Percentiles rank a stretch among this genome's conserved stretches.
Evolutionary conservation across 495 filamentous ascomycete genomes (phyloP).

Genomic region (Penicillium flavigenum): DNA sequence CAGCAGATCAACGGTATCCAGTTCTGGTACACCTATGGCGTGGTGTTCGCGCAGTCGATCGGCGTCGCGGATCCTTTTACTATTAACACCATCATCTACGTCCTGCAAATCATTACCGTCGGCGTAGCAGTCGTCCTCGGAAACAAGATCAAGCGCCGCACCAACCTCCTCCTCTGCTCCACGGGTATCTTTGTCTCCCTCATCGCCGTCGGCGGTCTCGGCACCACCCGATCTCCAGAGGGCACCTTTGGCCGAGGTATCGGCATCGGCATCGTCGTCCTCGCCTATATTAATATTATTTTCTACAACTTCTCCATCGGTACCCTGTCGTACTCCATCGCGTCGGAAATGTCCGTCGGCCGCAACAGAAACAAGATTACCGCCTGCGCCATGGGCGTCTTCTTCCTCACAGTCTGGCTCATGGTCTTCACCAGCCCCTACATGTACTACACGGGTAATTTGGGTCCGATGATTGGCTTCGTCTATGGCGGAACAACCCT

Average conservation of each 20-base stretch:
- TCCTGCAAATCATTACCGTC: constrained; percentile 39
- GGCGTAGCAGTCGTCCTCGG: constrained; percentile 28
- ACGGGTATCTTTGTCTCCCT: constrained; percentile 30
- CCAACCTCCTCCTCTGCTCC: constrained; percentile 32
- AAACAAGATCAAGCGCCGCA: constrained; percentile 35
- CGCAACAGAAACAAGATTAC: constrained; percentile 41
- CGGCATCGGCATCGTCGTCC: constrained; percentile 32
- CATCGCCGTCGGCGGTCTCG: constrained; percentile 35
- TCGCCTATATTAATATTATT: constrained; percentile 35
- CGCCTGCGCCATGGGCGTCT: constrained; percentile 29
- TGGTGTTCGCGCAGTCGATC: constrained; percentile 39
- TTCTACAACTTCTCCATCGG: constrained; percentile 39
- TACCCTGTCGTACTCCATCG: constrained; percentile 34
- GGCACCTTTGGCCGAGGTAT: constrained; percentile 16
- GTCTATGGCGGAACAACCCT: constrained; percentile 35
- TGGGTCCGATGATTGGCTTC: constrained; percentile 42
- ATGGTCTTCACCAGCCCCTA: constrained; percentile 39
- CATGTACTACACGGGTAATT: constrained; percentile 35
- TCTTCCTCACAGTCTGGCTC: constrained; percentile 38
- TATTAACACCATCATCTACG: constrained; percentile 34
- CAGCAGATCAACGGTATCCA: constrained; percentile 43
- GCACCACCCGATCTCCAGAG: constrained; percentile 22
- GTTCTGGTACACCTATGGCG: constrained; percentile 42
- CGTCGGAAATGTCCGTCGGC: constrained; percentile 39
- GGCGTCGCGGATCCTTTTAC: constrained; percentile 37